Conservation (phyloP, 495 filamentous ascomycete species). For the Glarea lozoyensis region DNA sequence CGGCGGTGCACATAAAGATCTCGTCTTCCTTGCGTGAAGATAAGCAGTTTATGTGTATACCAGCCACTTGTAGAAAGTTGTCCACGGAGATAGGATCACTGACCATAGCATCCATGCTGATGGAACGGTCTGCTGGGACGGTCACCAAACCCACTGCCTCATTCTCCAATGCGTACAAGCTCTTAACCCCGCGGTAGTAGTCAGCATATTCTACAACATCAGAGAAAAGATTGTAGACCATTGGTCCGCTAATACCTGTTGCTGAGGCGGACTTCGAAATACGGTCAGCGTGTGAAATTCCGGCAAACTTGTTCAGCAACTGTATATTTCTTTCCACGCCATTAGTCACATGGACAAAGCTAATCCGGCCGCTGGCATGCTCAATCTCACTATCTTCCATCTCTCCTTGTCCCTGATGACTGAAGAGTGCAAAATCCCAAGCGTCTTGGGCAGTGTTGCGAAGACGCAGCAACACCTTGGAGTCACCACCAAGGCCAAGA, state of each 20-base stretch:
- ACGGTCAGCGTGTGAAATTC: constrained; percentile 30
- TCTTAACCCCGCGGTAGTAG: constrained; percentile 32
- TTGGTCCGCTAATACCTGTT: too few relatives aligned
- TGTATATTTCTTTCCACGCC: too few relatives aligned
- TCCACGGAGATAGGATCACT: too few relatives aligned
- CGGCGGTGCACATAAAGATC: constrained; percentile 30
- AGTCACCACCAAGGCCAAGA: too few relatives aligned
- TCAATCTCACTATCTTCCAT: too few relatives aligned
- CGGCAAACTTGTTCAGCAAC: constrained; percentile 24
- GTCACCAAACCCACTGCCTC: constrained; percentile 36
- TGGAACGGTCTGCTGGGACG: constrained; percentile 26
- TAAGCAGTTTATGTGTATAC: constrained; percentile 36
- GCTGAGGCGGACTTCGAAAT: too few relatives aligned
- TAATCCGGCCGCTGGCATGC: too few relatives aligned
- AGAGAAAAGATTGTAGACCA: constrained; percentile 36
- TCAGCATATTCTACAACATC: constrained; percentile 40
- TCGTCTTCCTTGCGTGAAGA: not conserved
- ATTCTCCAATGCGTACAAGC: constrained; percentile 30
- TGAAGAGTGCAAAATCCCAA: too few relatives aligned
- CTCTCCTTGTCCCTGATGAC: too few relatives aligned
- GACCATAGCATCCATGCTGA: constrained; percentile 23
- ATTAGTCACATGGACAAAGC: too few relatives aligned
- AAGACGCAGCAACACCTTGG: too few relatives aligned
- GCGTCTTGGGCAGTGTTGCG: too few relatives aligned
- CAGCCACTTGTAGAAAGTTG: constrained; percentile 40